Evolutionary conservation across 768 basidiomycete genomes (phyloP).

Genomic region (Russula lepida): DNA sequence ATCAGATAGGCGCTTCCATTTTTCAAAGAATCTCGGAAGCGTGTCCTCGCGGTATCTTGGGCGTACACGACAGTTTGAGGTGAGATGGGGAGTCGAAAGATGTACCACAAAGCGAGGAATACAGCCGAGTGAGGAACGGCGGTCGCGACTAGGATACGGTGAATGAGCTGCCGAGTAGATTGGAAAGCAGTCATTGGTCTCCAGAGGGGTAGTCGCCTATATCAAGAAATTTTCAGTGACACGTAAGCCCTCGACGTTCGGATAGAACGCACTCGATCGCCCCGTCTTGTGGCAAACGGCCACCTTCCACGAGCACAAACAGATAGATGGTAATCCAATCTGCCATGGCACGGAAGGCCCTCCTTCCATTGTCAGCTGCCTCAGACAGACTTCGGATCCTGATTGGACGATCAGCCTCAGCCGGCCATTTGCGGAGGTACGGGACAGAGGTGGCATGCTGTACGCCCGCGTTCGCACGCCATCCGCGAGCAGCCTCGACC

Average conservation of each 20-base stretch:
- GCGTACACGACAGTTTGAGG: conserved; percentile 15
- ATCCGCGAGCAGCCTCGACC: not conserved
- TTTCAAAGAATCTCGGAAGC: conserved; percentile 29
- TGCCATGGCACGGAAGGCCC: conserved; percentile 13
- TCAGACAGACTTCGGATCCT: conserved; percentile 15
- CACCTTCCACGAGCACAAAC: conserved; percentile 15
- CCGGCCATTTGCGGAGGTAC: conserved; percentile 7
- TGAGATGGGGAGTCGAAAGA: conserved; percentile 24
- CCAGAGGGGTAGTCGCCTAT: conserved; percentile 16
- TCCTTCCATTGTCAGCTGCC: conserved; percentile 12
- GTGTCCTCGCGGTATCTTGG: conserved; percentile 12
- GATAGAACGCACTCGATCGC: conserved; percentile 15
- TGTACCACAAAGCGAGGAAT: conserved; percentile 27
- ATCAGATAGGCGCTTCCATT: conserved; percentile 24
- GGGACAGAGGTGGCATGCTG: conserved; percentile 2
- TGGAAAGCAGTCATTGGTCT: conserved; percentile 17
- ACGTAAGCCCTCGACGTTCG: not conserved
- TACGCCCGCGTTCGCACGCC: conserved; percentile 2
- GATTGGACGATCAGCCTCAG: conserved; percentile 13
- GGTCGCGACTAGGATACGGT: conserved; percentile 15
- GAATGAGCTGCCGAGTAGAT: conserved; percentile 17
- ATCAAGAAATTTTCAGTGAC: not conserved
- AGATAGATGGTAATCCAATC: conserved; percentile 19
- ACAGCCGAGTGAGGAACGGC: conserved; percentile 17
- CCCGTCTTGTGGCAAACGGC: conserved; percentile 16